Percentiles rank a stretch among this genome's conserved stretches.
Evolutionary conservation across 2,329 filamentous ascomycete genomes (phyloP).

Genomic region (Aspergillus niger): DNA sequence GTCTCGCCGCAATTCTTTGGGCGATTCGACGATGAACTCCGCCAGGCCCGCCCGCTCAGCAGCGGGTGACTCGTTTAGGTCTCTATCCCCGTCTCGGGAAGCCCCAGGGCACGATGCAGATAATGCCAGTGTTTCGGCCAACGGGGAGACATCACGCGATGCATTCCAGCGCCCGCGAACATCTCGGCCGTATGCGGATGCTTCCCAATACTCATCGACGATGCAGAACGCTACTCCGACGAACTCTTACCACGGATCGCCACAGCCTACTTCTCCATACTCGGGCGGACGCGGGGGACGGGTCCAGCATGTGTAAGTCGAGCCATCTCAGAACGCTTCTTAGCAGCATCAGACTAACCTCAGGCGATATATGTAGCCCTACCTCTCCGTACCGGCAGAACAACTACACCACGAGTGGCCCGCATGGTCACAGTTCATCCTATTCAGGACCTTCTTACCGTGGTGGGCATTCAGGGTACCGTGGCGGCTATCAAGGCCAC

Average conservation of each 20-base stretch:
- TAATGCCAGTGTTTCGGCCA: constrained; percentile 30
- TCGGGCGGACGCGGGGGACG: constrained; percentile 57
- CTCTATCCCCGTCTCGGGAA: constrained; percentile 38
- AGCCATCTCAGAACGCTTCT: neutral
- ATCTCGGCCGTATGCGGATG: constrained; percentile 45
- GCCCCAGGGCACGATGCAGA: constrained; percentile 37
- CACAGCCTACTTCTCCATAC: constrained; percentile 64
- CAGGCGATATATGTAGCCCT: constrained; percentile 53
- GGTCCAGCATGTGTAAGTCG: constrained; percentile 55
- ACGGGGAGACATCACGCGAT: constrained; percentile 37
- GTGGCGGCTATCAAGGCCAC: constrained; percentile 59
- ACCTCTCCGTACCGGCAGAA: constrained; percentile 63
- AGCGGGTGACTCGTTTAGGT: constrained; percentile 29
- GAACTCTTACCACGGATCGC: constrained; percentile 61
- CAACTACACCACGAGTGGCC: constrained; percentile 55
- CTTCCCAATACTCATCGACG: constrained; percentile 58
- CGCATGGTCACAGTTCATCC: constrained; percentile 59
- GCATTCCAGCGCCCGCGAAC: constrained; percentile 39
- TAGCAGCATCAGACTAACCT: constrained; percentile 29
- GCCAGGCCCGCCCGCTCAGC: constrained; percentile 33
- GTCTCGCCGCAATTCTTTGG: constrained; percentile 27
- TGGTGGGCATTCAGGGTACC: constrained; percentile 58
- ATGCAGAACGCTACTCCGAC: constrained; percentile 59
- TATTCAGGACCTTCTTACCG: constrained; percentile 42
- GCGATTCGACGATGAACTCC: constrained; percentile 29